Evolutionary conservation across 257 asterid species (phyloP).

Genomic region (Euphrasia confusa): DNA sequence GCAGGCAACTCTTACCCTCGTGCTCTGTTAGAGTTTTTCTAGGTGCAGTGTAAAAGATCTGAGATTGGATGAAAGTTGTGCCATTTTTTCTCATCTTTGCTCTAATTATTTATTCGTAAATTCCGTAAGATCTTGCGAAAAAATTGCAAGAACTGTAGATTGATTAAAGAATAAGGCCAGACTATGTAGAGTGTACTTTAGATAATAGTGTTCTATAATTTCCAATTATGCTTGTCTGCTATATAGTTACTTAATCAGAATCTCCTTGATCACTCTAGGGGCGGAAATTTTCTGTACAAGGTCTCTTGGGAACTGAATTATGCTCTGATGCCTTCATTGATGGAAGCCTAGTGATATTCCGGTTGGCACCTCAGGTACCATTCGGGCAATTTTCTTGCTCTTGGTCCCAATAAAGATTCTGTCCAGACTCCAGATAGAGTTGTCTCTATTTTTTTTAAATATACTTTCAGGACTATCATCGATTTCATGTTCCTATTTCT

Average conservation of each 20-base stretch:
- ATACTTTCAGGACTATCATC: constrained; percentile 88
- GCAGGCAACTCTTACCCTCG: not conserved
- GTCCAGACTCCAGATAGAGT: not conserved
- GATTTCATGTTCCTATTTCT: constrained; percentile 90
- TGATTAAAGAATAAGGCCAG: constrained; percentile 14
- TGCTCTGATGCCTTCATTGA: constrained; percentile 52
- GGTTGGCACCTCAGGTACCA: constrained; percentile 98
- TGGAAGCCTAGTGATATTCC: constrained; percentile 88
- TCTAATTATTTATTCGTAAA: not conserved
- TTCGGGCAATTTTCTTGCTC: constrained; percentile 17
- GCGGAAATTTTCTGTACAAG: constrained; percentile 78
- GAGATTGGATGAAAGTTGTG: not conserved
- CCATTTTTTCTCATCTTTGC: not conserved
- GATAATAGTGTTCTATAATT: constrained; percentile 7
- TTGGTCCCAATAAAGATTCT: constrained; percentile 7
- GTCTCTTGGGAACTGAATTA: constrained; percentile 81
- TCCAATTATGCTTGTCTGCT: constrained; percentile 8
- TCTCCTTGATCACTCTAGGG: constrained; percentile 48
- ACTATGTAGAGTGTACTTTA: not conserved
- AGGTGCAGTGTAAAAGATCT: constrained; percentile 1
- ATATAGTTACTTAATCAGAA: constrained; percentile 16
- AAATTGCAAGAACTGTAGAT: too few species aligned
- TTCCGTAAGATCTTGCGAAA: not conserved
- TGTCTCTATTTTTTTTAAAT: constrained; percentile 1
- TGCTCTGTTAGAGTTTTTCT: constrained; percentile 1